Conservation (phyloP, 257 asterid species). For the Eustoma russellianum region DNA sequence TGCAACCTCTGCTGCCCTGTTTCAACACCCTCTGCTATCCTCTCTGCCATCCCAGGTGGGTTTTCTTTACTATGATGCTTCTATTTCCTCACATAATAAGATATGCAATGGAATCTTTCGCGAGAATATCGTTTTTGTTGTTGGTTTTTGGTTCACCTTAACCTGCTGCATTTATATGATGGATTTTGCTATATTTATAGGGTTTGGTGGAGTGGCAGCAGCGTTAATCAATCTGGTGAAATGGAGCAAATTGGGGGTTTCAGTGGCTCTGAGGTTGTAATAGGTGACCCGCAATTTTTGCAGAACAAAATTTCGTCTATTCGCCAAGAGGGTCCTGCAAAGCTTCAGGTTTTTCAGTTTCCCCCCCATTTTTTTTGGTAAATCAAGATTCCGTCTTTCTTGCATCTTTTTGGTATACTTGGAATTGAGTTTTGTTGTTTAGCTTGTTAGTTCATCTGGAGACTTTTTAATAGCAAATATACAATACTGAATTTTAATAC, state of each 20-base stretch:
- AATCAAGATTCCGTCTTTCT: no score
- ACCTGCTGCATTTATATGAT: background rate
- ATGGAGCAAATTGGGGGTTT: slow-evolving; percentile 48
- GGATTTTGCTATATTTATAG: background rate
- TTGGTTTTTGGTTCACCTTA: background rate
- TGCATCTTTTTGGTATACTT: no score
- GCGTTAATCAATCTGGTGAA: slow-evolving; percentile 7
- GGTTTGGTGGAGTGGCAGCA: slow-evolving; percentile 25
- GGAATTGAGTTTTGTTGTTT: no score
- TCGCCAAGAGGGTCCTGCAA: slow-evolving; percentile 48
- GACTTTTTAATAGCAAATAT: no score
- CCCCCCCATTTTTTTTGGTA: background rate
- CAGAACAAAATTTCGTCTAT: slow-evolving; percentile 50
- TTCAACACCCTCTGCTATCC: background rate
- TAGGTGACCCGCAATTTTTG: slow-evolving; percentile 41
- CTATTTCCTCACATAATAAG: background rate
- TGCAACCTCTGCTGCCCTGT: background rate
- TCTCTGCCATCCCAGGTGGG: slow-evolving; percentile 6
- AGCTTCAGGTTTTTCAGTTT: slow-evolving; percentile 53
- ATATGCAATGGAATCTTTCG: no score
- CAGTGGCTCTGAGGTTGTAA: slow-evolving; percentile 54
- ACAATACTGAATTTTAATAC: no score
- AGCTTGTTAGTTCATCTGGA: no score
- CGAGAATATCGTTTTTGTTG: no score
- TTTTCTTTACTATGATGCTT: background rate